Conservation (phyloP, 179 eudicot genomes). For the Heliamphora pulchella region DNA sequence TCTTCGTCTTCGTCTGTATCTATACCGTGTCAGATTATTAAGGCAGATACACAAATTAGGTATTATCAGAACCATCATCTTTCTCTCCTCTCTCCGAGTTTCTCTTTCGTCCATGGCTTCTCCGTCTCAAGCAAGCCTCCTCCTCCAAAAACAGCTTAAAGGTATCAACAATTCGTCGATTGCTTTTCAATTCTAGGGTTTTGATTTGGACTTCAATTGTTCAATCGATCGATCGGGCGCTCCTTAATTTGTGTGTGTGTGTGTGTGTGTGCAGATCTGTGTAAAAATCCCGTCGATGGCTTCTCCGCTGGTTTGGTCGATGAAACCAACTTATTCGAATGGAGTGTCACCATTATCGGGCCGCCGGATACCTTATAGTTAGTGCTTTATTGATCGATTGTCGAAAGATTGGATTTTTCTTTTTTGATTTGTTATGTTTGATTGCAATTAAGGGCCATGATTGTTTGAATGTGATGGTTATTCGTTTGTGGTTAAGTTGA, state of each 20-base stretch:
- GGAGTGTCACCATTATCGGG: conserved; percentile 77
- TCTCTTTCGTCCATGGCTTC: conserved; percentile 19
- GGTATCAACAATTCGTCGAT: conserved; percentile 13
- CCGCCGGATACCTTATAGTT: conserved; percentile 67
- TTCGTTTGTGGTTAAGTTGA: not conserved
- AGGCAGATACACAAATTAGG: too few relatives aligned
- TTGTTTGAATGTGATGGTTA: conserved; percentile 1
- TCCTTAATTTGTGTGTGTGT: not conserved
- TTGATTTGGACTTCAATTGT: conserved; percentile 8
- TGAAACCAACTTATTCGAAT: conserved; percentile 64
- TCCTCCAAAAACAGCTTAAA: conserved; percentile 31
- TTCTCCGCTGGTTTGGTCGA: conserved; percentile 89
- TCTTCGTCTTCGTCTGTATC: too few relatives aligned
- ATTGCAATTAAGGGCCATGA: not conserved
- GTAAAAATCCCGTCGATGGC: conserved; percentile 81
- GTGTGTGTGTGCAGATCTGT: conserved; percentile 45
- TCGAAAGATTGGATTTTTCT: conserved; percentile 1
- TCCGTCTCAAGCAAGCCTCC: conserved; percentile 28
- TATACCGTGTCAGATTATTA: too few relatives aligned
- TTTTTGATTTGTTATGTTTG: not conserved
- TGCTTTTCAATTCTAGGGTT: conserved; percentile 9
- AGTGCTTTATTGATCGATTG: conserved; percentile 18
- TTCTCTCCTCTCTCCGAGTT: not conserved
- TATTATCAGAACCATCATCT: not conserved
- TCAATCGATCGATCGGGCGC: not conserved